These are phyloP conservation scores for Coprinopsis cinerea DNA, from an alignment of 768 basidiomycete genomes.

Conservation along the genomic window DNA sequence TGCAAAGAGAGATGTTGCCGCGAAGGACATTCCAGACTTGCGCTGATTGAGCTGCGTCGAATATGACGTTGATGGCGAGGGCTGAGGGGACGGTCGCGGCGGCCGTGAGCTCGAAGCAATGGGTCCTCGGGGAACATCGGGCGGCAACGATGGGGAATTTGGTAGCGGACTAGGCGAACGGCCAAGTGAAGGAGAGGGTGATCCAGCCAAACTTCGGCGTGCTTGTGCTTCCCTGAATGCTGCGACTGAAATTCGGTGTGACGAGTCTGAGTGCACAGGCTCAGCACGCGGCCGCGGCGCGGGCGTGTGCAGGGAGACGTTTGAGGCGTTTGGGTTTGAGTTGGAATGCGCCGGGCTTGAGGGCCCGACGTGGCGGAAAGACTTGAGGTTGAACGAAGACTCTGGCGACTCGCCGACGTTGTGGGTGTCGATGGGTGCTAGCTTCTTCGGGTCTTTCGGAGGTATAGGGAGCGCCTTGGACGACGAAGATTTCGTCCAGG, in stretches of 20 bases:
- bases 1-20: constrained; percentile 10
- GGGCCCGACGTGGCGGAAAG: constrained; percentile 64
- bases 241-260: constrained; percentile 74
- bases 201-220: constrained; percentile 53
- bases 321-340: constrained; percentile 20
- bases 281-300: constrained; percentile 50
- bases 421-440: constrained; percentile 10
- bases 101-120: constrained; percentile 17
- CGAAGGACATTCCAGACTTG: constrained; percentile 6
- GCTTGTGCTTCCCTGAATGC: constrained; percentile 79
- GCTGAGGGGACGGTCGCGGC: constrained; percentile 11
- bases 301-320: constrained; percentile 29
- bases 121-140: constrained; percentile 18
- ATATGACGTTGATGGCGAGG: constrained; percentile 6
- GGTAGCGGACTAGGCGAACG: constrained; percentile 34
- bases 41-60: not conserved
- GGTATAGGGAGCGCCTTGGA: constrained; percentile 20
- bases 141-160: constrained; percentile 13
- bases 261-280: constrained; percentile 57
- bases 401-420: constrained; percentile 13
- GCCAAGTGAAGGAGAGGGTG: constrained; percentile 46
- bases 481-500: constrained; percentile 28
- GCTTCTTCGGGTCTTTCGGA: constrained; percentile 16
- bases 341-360: constrained; percentile 33
- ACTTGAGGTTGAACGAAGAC: constrained; percentile 64